Evolutionary conservation across 352 stramenopile species (phyloP).

Genomic region (Pythium apleroticum): DNA sequence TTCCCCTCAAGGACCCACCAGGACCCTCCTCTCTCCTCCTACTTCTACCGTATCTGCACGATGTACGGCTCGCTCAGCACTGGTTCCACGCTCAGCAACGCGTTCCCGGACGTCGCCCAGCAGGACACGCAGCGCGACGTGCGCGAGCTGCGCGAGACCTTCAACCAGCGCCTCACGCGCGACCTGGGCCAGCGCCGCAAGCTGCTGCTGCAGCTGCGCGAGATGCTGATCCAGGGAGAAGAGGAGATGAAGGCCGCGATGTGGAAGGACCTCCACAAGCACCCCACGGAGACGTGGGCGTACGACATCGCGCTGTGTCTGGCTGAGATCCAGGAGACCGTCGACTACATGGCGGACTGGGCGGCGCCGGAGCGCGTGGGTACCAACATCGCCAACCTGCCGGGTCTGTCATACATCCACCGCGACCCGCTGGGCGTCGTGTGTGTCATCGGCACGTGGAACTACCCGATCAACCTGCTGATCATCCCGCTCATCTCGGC

Average conservation of each 20-base stretch:
- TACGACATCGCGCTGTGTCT: constrained; percentile 55
- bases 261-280: constrained; percentile 75
- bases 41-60: not conserved
- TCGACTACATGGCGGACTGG: constrained; percentile 80
- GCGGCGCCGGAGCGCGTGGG: constrained; percentile 42
- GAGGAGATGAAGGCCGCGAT: constrained; percentile 67
- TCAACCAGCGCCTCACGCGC: constrained; percentile 45
- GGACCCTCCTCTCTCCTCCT: not conserved
- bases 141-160: constrained; percentile 46
- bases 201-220: constrained; percentile 51
- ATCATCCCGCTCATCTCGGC: constrained; percentile 58
- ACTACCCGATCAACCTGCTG: constrained; percentile 85
- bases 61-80: constrained; percentile 19
- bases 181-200: constrained; percentile 38
- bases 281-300: constrained; percentile 59
- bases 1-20: not conserved
- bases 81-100: constrained; percentile 19
- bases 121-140: constrained; percentile 59
- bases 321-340: constrained; percentile 68
- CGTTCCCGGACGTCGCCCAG: constrained; percentile 46
- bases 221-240: constrained; percentile 68
- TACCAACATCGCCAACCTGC: constrained; percentile 61
- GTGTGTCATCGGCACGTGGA: constrained; percentile 91
- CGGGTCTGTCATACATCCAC: constrained; percentile 60
- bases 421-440: constrained; percentile 81